Percentiles rank a stretch among this genome's conserved stretches.
Conservation (phyloP, 1,139 yeast genomes). For the Insectozyma bohioensis region DNA sequence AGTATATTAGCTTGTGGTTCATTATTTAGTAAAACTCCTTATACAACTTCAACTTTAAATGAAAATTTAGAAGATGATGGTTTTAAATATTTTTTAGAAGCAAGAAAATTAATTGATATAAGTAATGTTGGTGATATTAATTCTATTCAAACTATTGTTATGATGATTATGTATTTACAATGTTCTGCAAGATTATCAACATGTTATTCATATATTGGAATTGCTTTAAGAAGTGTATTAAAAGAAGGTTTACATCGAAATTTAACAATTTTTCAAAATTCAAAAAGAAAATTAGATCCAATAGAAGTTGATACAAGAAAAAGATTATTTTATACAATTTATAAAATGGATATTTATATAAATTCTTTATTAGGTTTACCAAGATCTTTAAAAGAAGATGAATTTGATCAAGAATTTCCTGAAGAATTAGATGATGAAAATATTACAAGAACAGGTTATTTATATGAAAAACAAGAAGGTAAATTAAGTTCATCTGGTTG, state of each 20-base stretch:
- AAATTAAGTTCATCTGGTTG: slow-evolving; percentile 72
- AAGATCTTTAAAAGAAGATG: slow-evolving; percentile 69
- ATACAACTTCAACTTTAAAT: slow-evolving; percentile 34
- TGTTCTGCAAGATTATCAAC: slow-evolving; percentile 89
- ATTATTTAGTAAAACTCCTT: slow-evolving; percentile 54
- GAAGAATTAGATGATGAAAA: slow-evolving; percentile 84
- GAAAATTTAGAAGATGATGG: slow-evolving; percentile 71
- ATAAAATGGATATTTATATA: slow-evolving; percentile 88
- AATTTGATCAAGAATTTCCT: slow-evolving; percentile 87
- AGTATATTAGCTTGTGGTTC: slow-evolving; percentile 61
- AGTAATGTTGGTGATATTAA: slow-evolving; percentile 49
- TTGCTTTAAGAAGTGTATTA: slow-evolving; percentile 81
- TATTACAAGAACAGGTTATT: slow-evolving; percentile 63
- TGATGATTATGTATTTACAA: slow-evolving; percentile 76
- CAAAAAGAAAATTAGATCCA: slow-evolving; percentile 59
- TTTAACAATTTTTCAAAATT: slow-evolving; percentile 52
- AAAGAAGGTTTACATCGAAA: slow-evolving; percentile 87
- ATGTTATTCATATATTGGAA: slow-evolving; percentile 91
- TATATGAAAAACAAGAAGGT: slow-evolving; percentile 36
- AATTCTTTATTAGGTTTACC: slow-evolving; percentile 91
- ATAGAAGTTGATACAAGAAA: slow-evolving; percentile 85
- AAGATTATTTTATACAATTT: slow-evolving; percentile 82
- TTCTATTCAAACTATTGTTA: slow-evolving; percentile 66
- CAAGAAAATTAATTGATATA: slow-evolving; percentile 70
- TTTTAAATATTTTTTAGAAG: slow-evolving; percentile 78